Percentiles rank a stretch among this genome's conserved stretches.
Evolutionary conservation across 2,329 filamentous ascomycete species (phyloP).

Genomic region (Fusarium subtropicale): DNA sequence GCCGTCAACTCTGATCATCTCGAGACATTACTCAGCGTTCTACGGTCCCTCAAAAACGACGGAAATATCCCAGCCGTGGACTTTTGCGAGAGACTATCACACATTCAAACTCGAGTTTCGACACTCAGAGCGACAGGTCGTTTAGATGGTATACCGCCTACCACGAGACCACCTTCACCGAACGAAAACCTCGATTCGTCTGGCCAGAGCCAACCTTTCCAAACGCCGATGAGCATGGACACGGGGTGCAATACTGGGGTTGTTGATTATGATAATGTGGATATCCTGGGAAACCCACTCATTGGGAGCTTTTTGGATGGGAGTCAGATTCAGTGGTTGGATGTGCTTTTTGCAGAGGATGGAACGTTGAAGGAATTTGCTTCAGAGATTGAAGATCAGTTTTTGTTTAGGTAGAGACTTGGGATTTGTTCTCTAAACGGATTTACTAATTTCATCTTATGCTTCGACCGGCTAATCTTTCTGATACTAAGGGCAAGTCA

Average conservation of each 20-base stretch:
- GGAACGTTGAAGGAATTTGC: conserved; percentile 44
- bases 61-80: conserved; percentile 49
- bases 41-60: conserved; percentile 48
- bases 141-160: conserved; percentile 1
- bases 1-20: conserved; percentile 46
- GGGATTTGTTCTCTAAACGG: no score
- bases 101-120: conserved; percentile 39
- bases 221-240: conserved; percentile 15
- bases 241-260: neutral
- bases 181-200: neutral
- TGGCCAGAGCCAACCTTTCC: neutral
- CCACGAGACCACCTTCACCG: neutral
- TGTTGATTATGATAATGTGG: conserved; percentile 34
- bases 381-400: conserved; percentile 47
- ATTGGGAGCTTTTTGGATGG: conserved; percentile 48
- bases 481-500: neutral
- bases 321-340: conserved; percentile 43
- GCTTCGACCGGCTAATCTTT: no score
- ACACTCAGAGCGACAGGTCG: conserved; percentile 32
- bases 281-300: conserved; percentile 44
- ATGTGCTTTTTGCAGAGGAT: conserved; percentile 44
- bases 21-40: conserved; percentile 47
- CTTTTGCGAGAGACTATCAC: conserved; percentile 47
- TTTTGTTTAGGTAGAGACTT: conserved; percentile 28
- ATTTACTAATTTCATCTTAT: no score